phyloP scores from a whole-genome alignment of 495 filamentous ascomycete species.

The Penicillium chermesinum region DNA sequence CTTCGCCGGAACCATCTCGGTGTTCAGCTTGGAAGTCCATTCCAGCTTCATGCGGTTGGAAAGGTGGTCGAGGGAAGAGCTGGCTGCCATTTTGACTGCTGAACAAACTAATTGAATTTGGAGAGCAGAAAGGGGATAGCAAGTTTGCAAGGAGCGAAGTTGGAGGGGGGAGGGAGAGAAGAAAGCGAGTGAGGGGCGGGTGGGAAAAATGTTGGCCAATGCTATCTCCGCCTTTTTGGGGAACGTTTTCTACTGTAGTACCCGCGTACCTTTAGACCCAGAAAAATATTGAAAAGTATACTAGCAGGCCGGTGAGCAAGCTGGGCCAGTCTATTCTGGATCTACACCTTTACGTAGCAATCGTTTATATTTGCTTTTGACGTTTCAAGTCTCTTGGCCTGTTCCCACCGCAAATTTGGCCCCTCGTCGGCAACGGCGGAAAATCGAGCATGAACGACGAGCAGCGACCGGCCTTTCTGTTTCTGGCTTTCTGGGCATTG shows the following conservation, averaged over 20 bases:
- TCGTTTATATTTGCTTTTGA: neutral
- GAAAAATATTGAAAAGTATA: neutral
- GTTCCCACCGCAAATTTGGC: neutral
- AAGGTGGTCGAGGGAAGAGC: constrained; percentile 72
- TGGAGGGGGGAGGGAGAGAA: constrained; percentile 22
- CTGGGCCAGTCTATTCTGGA: neutral
- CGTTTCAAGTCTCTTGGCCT: neutral
- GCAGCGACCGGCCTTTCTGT: too few species aligned
- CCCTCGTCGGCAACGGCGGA: constrained; percentile 5
- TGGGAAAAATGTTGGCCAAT: constrained; percentile 39
- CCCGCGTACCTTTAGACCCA: too few species aligned
- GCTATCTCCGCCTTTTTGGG: constrained; percentile 18
- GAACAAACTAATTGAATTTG: constrained; percentile 12
- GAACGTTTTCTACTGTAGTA: constrained; percentile 2
- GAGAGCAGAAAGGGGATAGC: constrained; percentile 11
- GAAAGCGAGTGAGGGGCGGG: constrained; percentile 25
- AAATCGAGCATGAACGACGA: too few species aligned
- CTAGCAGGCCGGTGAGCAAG: neutral
- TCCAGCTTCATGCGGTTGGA: constrained; percentile 77
- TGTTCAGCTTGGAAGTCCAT: constrained; percentile 82
- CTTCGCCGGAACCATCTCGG: constrained; percentile 71
- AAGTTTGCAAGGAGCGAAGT: constrained; percentile 11
- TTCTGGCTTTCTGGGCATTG: too few species aligned
- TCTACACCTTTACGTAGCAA: neutral
- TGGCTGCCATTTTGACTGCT: constrained; percentile 41